phyloP scores from a whole-genome alignment of 768 basidiomycete genomes.

The Lentinus tigrinus region DNA sequence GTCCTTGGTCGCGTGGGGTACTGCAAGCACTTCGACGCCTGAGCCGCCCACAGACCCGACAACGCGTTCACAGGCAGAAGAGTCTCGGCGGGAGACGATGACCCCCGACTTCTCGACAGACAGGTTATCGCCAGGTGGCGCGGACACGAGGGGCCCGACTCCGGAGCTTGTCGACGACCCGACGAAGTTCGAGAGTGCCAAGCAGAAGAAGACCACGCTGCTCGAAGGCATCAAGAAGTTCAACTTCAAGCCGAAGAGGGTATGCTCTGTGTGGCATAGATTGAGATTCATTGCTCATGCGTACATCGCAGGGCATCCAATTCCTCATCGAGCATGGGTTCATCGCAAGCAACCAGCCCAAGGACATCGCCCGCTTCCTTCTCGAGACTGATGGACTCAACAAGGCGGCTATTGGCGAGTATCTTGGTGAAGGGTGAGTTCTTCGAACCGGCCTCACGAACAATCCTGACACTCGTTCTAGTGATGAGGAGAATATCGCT shows the following conservation, averaged over 20 bases:
- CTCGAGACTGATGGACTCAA: conserved; percentile 88
- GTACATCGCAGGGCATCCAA: conserved; percentile 69
- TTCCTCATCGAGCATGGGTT: conserved; percentile 89
- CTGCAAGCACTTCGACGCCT: conserved; percentile 36
- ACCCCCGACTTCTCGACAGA: conserved; percentile 60
- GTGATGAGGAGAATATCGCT: conserved; percentile 85
- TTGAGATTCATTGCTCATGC: not conserved
- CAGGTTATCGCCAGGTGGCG: conserved; percentile 44
- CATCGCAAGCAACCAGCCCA: conserved; percentile 68
- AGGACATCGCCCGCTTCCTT: conserved; percentile 83
- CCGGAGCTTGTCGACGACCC: conserved; percentile 90
- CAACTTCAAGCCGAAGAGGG: conserved; percentile 97
- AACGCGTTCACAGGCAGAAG: conserved; percentile 53
- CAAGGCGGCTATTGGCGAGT: conserved; percentile 97
- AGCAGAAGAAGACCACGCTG: conserved; percentile 92
- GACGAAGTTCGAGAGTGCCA: conserved; percentile 88
- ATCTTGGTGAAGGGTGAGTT: conserved; percentile 91
- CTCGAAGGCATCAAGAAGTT: conserved; percentile 97
- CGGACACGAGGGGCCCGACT: conserved; percentile 66
- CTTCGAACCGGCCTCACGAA: not conserved
- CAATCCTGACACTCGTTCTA: conserved; percentile 31
- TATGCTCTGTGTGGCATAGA: conserved; percentile 34
- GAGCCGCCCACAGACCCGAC: conserved; percentile 45
- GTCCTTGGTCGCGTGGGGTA: conserved; percentile 91
- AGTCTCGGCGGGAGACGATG: conserved; percentile 47